A percentile compares a stretch with the other conserved stretches of the same genome.
These are phyloP conservation scores for Madurella fahalii DNA, from an alignment of 2,329 filamentous ascomycete species.

Conservation along the genomic window DNA sequence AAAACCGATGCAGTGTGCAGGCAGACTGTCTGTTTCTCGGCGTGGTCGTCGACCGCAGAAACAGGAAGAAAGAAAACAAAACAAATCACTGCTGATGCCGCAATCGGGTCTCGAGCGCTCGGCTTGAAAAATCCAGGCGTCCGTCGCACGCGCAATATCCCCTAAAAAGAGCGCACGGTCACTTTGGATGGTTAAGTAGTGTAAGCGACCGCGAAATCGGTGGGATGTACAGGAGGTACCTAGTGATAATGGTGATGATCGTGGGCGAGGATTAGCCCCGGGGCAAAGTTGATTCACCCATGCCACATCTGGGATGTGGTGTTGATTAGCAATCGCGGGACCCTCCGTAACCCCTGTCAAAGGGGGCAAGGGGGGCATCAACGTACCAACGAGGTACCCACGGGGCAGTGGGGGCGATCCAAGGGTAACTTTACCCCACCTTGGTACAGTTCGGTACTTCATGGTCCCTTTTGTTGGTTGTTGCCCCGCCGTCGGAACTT, in stretches of 20 bases:
- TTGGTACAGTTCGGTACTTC: too few relatives aligned
- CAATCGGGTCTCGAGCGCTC: not conserved
- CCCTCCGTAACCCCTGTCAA: not conserved
- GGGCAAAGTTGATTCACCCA: not conserved
- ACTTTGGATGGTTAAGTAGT: not conserved
- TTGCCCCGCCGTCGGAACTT: too few relatives aligned
- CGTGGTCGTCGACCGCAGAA: conserved; percentile 10
- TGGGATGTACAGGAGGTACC: not conserved
- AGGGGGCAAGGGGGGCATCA: not conserved
- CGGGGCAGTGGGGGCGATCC: too few relatives aligned
- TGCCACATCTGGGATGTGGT: not conserved
- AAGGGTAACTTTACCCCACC: too few relatives aligned
- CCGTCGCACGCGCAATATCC: not conserved
- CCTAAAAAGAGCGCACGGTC: not conserved
- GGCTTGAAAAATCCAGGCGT: not conserved
- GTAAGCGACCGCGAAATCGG: not conserved
- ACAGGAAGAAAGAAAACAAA: conserved; percentile 21
- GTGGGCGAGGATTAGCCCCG: conserved; percentile 9
- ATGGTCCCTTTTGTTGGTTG: too few relatives aligned
- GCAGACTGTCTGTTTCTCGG: conserved; percentile 7
- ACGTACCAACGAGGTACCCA: not conserved
- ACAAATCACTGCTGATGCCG: not conserved
- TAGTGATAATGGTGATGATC: conserved; percentile 9
- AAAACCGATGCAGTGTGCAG: not conserved
- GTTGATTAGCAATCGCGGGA: conserved; percentile 12